Conservation (phyloP, 164 flowering plant species). For the Echeveria elegans region DNA sequence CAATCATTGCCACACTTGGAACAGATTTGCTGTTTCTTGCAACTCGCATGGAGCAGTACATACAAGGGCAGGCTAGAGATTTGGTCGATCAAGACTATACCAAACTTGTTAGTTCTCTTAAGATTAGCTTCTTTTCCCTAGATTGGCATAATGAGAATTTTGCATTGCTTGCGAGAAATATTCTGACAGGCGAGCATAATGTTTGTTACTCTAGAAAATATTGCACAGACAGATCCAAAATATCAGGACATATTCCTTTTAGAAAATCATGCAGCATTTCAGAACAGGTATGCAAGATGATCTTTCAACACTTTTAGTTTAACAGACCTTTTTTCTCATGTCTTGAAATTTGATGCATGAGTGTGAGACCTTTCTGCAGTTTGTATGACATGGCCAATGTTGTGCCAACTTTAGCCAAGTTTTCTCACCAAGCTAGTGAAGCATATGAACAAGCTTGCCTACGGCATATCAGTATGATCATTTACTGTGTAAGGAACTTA, state of each 20-base stretch:
- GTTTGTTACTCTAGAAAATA: conserved; percentile 93
- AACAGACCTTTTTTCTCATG: not conserved
- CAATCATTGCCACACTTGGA: conserved; percentile 1
- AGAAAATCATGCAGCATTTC: conserved; percentile 96
- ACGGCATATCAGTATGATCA: conserved; percentile 82
- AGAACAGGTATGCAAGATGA: conserved; percentile 59
- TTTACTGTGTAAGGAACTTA: conserved; percentile 49
- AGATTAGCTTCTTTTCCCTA: no score
- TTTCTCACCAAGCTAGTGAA: conserved; percentile 98
- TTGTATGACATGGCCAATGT: conserved; percentile 96
- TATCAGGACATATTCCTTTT: conserved; percentile 79
- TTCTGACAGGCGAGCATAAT: conserved; percentile 71
- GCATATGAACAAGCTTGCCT: conserved; percentile 96
- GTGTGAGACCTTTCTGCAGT: conserved; percentile 40
- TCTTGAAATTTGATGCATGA: conserved; percentile 16
- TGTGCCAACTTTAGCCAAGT: conserved; percentile 92
- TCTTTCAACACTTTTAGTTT: not conserved
- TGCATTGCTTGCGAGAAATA: not conserved
- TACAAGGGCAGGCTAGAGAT: conserved; percentile 97
- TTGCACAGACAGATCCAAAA: conserved; percentile 80
- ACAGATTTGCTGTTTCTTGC: conserved; percentile 91
- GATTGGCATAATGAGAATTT: not conserved
- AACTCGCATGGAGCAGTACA: conserved; percentile 98
- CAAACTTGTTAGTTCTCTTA: conserved; percentile 76
- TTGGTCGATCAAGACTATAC: conserved; percentile 97